Conservation (phyloP, 768 basidiomycete genomes). For the Infundibulicybe gibba region DNA sequence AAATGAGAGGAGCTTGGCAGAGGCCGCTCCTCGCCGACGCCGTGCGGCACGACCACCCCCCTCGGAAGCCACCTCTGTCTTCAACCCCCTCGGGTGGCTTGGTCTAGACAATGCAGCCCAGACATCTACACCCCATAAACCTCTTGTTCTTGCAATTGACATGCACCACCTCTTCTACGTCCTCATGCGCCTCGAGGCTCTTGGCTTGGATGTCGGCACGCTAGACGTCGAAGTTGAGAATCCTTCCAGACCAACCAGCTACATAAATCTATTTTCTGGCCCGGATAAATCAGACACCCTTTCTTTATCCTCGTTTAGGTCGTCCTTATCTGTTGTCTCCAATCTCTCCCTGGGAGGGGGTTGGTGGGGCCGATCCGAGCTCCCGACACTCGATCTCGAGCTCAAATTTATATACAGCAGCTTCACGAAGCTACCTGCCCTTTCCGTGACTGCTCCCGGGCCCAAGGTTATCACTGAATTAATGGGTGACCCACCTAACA, state of each 20-base stretch:
- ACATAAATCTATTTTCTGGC: slow-evolving; percentile 53
- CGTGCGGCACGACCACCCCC: slow-evolving; percentile 35
- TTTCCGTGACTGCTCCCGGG: slow-evolving; percentile 62
- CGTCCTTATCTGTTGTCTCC: slow-evolving; percentile 75
- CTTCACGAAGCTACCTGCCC: slow-evolving; percentile 86
- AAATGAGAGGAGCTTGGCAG: slow-evolving; percentile 72
- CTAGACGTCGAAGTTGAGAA: slow-evolving; percentile 74
- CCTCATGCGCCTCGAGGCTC: slow-evolving; percentile 80
- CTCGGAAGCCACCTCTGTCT: slow-evolving; percentile 31
- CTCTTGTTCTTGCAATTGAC: slow-evolving; percentile 67
- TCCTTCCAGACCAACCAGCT: slow-evolving; percentile 76
- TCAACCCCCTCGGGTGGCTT: slow-evolving; percentile 68
- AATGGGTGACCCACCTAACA: slow-evolving; percentile 60
- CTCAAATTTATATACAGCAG: slow-evolving; percentile 86
- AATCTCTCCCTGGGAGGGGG: slow-evolving; percentile 65
- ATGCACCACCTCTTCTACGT: slow-evolving; percentile 86
- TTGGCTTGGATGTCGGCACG: slow-evolving; percentile 73
- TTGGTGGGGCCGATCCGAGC: slow-evolving; percentile 68
- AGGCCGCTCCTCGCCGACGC: slow-evolving; percentile 50
- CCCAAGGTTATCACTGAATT: slow-evolving; percentile 68
- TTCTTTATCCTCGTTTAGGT: slow-evolving; percentile 72
- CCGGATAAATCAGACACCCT: slow-evolving; percentile 69
- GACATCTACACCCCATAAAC: slow-evolving; percentile 35
- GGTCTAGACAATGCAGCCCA: slow-evolving; percentile 26
- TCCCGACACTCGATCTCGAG: slow-evolving; percentile 61